These are phyloP conservation scores for Lactifluus volemus DNA, from an alignment of 768 basidiomycete species.

Conservation along the genomic window DNA sequence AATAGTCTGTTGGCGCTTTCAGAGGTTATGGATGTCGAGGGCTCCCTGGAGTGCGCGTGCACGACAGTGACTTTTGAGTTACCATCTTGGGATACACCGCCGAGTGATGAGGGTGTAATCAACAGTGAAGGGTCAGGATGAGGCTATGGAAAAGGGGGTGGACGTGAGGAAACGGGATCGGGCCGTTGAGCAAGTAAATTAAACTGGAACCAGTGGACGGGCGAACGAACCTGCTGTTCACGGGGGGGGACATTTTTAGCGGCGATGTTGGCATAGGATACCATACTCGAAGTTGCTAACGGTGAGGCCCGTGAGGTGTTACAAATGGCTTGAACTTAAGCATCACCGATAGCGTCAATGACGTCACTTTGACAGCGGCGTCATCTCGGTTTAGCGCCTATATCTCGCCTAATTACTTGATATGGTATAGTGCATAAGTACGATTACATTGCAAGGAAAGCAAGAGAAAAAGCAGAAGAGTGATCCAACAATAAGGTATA, in stretches of 20 bases:
- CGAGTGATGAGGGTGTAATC: constrained; percentile 36
- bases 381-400: not conserved
- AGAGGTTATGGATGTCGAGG: constrained; percentile 20
- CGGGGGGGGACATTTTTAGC: not conserved
- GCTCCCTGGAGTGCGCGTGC: constrained; percentile 35
- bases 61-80: constrained; percentile 50
- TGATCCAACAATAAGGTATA: constrained; percentile 8
- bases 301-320: no score
- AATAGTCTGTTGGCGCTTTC: not conserved
- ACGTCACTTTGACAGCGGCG: not conserved
- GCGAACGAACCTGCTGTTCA: not conserved
- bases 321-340: no score
- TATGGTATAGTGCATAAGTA: constrained; percentile 4
- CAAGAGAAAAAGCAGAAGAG: not conserved
- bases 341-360: not conserved
- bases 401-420: not conserved
- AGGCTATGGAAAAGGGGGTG: constrained; percentile 32
- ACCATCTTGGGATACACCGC: constrained; percentile 34
- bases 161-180: constrained; percentile 1
- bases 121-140: constrained; percentile 57
- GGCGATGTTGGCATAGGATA: constrained; percentile 1
- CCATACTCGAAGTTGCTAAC: not conserved
- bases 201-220: not conserved
- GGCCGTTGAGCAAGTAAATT: constrained; percentile 7
- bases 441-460: not conserved